A percentile compares a stretch with the other conserved stretches of the same genome.
Evolutionary conservation across 2,329 filamentous ascomycete species (phyloP).

Genomic region (Stemphylium vesicarium): DNA sequence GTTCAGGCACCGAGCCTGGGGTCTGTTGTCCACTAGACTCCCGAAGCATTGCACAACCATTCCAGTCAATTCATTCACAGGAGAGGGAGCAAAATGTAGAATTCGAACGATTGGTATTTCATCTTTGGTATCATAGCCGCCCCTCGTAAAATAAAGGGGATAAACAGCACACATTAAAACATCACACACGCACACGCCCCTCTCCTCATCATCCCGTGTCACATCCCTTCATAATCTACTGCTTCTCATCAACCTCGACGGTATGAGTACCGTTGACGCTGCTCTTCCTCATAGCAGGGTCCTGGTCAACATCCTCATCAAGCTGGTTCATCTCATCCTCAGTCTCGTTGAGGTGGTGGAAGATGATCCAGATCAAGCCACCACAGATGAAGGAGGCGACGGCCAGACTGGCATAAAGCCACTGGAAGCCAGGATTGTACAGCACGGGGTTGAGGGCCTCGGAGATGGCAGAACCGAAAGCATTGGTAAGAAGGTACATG

Average conservation of each 20-base stretch:
- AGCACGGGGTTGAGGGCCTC: conserved; percentile 68
- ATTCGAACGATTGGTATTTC: conserved; percentile 5
- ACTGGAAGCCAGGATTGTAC: conserved; percentile 69
- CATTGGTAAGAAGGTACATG: conserved; percentile 67
- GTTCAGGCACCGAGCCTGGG: too few species aligned
- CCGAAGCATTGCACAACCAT: too few species aligned
- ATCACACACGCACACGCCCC: background rate
- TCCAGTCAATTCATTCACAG: too few species aligned
- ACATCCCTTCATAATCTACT: conserved; percentile 1
- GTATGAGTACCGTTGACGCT: conserved; percentile 32
- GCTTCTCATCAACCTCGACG: conserved; percentile 22
- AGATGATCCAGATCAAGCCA: conserved; percentile 45
- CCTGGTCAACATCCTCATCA: conserved; percentile 42
- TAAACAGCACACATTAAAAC: conserved; percentile 5
- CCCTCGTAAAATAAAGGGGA: background rate
- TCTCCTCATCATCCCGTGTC: background rate
- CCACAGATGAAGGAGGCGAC: conserved; percentile 40
- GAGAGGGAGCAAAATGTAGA: too few species aligned
- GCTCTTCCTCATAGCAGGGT: conserved; percentile 35
- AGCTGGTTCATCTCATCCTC: conserved; percentile 49
- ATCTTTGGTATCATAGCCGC: conserved; percentile 13
- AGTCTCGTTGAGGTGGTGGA: conserved; percentile 47
- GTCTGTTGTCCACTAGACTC: too few species aligned
- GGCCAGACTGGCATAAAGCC: conserved; percentile 60
- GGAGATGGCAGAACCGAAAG: conserved; percentile 66